Base-by-base conservation (phyloP, 768 basidiomycete species). In the Harrya chromipes region DNA sequence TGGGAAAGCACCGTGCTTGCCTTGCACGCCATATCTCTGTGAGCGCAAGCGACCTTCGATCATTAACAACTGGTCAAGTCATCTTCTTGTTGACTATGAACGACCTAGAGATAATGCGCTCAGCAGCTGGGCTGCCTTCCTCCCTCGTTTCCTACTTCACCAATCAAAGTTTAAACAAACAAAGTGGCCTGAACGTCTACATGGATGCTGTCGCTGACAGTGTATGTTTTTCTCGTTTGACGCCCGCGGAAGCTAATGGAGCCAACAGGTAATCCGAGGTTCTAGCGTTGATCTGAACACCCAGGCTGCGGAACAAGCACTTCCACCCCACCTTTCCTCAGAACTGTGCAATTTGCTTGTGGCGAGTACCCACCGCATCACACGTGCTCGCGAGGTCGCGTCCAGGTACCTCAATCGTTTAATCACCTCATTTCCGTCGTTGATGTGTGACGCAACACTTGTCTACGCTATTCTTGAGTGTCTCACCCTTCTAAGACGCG, bases 391-490 rank as follows among this genome's bases (percentile, higher is more conserved):
- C 29, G 86, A 88, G 29, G 76, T 93, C 26, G 90, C 94, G 1
- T 77, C 84, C 36, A 85, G 82, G 67, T 97, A 89, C 63, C 77
- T 97, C 23, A 82, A 92, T 68, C 80, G 84, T 34, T 73, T 98
- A 35, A 85, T 98, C 55, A 86, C 84, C 8, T 90, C 88, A 2
- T 97, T 97, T 69, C 94, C 97, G 2, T 93, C 94, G 13, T 73
- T 99, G 43, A 88, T 97, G 82, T 98, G 95, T 68, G 87, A 94
- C 60, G 81, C 85, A 4, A 77, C 84, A 10, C 77, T 98, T 12
- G 88, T 98, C 6, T 93, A 87, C 56, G 83, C 90, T 34, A 87
- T 97, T 41, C 75, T 98, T 34, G 95, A 99, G 61, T 85, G 91
- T 39, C 75, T 99, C 51, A 97, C 97, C 0, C 74, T 97, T 9